These are phyloP conservation scores for Trichoderma sp. DNA, from an alignment of 2,329 filamentous ascomycete genomes.

Conservation along the genomic window DNA sequence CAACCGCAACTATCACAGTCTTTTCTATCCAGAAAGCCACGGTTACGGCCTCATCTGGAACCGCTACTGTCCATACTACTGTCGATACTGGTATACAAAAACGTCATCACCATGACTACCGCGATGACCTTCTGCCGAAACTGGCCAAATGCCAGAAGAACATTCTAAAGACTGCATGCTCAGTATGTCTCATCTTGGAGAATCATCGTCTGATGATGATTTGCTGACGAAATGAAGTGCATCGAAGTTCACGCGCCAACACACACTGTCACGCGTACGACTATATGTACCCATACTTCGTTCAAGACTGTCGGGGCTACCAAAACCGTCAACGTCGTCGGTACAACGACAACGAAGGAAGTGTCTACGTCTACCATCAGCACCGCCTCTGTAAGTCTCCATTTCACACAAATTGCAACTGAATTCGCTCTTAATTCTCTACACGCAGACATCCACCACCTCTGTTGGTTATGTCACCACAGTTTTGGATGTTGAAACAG, in stretches of 20 bases:
- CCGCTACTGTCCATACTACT: neutral
- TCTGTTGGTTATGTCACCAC: neutral
- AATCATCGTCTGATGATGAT: neutral
- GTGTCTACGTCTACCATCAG: neutral
- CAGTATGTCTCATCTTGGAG: neutral
- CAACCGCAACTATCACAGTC: neutral
- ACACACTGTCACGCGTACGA: neutral
- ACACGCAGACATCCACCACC: neutral
- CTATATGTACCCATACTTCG: conserved; percentile 1
- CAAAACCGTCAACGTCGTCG: neutral
- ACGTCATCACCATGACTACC: neutral
- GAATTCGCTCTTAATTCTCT: neutral
- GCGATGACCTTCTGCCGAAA: neutral
- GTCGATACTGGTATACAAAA: neutral
- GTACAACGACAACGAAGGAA: neutral
- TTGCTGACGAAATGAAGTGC: neutral
- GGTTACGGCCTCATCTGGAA: neutral
- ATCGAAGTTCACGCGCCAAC: neutral
- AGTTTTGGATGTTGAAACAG: neutral
- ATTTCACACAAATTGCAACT: too few relatives aligned
- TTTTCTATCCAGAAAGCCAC: neutral
- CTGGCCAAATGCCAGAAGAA: neutral
- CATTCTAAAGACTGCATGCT: conserved; percentile 1
- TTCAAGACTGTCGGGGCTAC: neutral
- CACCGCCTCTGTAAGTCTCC: neutral